phyloP scores from a whole-genome alignment of 208 protist species.

The Endotrypanum monterogeii region DNA sequence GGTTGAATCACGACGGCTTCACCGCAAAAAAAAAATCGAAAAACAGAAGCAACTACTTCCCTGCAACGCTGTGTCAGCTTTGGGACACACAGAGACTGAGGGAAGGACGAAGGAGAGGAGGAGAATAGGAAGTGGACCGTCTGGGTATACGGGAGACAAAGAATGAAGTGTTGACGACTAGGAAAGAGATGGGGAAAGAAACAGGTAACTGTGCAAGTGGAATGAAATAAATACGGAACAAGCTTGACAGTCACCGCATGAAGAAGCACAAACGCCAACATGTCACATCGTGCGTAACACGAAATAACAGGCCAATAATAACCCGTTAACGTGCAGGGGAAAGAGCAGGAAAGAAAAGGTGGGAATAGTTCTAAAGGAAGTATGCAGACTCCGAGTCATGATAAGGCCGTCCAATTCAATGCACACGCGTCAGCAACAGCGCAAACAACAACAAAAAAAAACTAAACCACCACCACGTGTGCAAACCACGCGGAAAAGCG shows the following conservation, averaged over 20 bases:
- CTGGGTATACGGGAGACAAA: not conserved
- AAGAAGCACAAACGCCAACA: not conserved
- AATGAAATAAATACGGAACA: not conserved
- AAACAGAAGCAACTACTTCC: conserved; percentile 1
- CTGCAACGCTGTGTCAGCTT: not conserved
- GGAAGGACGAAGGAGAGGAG: not conserved
- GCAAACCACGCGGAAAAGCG: not conserved
- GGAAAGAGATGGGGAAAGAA: not conserved
- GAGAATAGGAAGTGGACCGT: no score
- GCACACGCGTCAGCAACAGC: not conserved
- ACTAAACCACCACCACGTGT: not conserved
- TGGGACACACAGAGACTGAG: not conserved
- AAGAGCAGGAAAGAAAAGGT: not conserved
- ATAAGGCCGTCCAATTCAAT: not conserved
- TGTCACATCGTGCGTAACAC: not conserved
- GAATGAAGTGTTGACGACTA: not conserved
- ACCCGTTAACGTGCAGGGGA: not conserved
- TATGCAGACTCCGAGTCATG: not conserved
- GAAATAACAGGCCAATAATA: not conserved
- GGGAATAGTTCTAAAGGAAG: not conserved
- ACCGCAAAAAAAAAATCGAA: conserved; percentile 5
- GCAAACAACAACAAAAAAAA: not conserved
- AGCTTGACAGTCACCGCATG: not conserved
- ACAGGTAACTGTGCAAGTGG: not conserved
- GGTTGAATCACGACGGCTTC: not conserved